Evolutionary conservation across 176 grass and related monocot species (phyloP), one percentile per base, ranked within the genome.

Genomic region (Paspalum vaginatum): DNA sequence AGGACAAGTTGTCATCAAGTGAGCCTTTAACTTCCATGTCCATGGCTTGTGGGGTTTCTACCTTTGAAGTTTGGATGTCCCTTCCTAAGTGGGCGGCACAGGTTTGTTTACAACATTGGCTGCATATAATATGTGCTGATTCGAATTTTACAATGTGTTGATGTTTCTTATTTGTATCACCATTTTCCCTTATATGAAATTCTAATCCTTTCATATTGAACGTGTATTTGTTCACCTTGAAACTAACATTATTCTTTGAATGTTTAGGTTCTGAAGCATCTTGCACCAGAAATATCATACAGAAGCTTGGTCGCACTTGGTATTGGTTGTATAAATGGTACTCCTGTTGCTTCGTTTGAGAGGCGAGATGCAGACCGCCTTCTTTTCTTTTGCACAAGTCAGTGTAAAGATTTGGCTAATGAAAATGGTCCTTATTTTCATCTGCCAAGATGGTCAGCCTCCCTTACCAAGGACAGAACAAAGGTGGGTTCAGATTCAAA

Each of bases 31-130:
- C 74, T 81, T 99, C 96, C 27, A 69, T 89, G 68, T 93, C 92
- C 63, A 85, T 87, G 62, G 96, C 96, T 72, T 95, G 90, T 81
- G 92, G 96, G 44, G 81, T 86, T 59, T 86, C 96, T 58, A 91
- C 84, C 16, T 91, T 99, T 60, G 90, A 95, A 95, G 90, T 99
- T 75, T 91, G 96, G 73, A 93, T 99, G 90, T 89, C 85, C 75
- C 86, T 99, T 73, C 96, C 96, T 81, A 89, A 89, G 76, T 99
- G 96, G 96, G 96, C 96, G 75, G 76, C 83, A 42, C 96, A 99
- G 96, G 96, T 99, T 83, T 6, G 59, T 81, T 70, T 76, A 59
- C 10, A 74, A 64, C 53, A 43, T 51, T 80, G 45, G 54, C 84
- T 32, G 57, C 26, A 79, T 39, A 55, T 79, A 44, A 50, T 79